Evolutionary conservation across 257 asterid species (phyloP).

Genomic region (Petunia axillaris): DNA sequence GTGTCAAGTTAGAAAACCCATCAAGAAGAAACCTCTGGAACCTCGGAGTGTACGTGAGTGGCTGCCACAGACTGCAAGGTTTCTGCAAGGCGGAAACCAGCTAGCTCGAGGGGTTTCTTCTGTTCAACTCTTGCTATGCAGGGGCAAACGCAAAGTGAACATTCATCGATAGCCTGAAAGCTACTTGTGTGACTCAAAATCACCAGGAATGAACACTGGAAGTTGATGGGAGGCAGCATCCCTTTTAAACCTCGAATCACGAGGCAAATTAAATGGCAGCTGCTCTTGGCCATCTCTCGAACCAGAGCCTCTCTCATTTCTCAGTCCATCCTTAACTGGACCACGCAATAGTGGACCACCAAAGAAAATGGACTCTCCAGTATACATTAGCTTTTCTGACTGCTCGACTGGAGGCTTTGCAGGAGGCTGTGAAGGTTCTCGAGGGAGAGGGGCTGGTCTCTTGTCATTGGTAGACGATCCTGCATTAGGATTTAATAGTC

Average conservation of each 20-base stretch:
- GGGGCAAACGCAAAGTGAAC: neutral
- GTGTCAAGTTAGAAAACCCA: constrained; percentile 4
- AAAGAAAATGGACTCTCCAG: constrained; percentile 85
- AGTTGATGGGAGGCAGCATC: constrained; percentile 86
- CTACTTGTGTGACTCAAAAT: constrained; percentile 56
- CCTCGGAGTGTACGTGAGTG: constrained; percentile 27
- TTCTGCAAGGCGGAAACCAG: constrained; percentile 35
- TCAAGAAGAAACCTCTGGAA: constrained; percentile 60
- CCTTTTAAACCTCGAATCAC: constrained; percentile 73
- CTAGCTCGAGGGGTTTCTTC: constrained; percentile 54
- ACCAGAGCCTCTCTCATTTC: constrained; percentile 50
- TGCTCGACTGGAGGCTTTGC: constrained; percentile 48
- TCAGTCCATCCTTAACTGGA: constrained; percentile 55
- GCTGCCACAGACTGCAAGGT: constrained; percentile 46
- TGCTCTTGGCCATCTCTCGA: constrained; percentile 56
- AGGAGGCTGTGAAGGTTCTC: constrained; percentile 41
- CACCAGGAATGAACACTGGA: constrained; percentile 84
- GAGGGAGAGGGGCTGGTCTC: constrained; percentile 39
- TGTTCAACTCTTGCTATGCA: constrained; percentile 6
- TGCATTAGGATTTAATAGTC: constrained; percentile 36
- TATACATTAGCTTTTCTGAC: constrained; percentile 71
- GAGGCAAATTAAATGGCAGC: constrained; percentile 44
- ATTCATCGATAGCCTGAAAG: neutral
- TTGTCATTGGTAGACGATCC: constrained; percentile 47
- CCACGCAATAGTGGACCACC: constrained; percentile 91